Evolutionary conservation across 768 basidiomycete genomes (phyloP), one percentile per base, ranked within the genome.

Genomic region (Russula ochroleuca): DNA sequence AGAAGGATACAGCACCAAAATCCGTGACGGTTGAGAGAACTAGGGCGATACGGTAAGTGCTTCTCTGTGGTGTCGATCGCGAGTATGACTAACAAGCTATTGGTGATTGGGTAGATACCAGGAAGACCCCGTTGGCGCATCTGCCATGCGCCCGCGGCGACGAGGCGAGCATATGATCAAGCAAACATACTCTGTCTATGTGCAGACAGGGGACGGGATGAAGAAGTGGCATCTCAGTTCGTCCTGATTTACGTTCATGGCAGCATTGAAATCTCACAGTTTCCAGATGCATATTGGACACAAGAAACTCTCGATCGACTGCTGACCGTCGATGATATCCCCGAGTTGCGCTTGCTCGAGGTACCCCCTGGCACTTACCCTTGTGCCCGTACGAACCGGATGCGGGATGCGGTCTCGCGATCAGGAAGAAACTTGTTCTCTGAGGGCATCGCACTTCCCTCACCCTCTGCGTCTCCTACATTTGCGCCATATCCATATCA

Each of bases 211-310:
- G 11, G 63, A 56, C 15, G 72, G 72, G 48, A 49, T 67, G 25
- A 68, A 72, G 41, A 77, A 77, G 48, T 77, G 76, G 76, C 76
- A 77, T 52, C 68, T 77, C 19, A 78, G 76, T 78, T 59, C 45
- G 75, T 68, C 17, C 25, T 33, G 8, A 8, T 55, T 55, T 45
- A 48, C 35, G 48, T 25, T 13, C 9, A 23, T 13, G 37, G 38
- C 19, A 25, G 31, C 21, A 21, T 33, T 43, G 51, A 49, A 64
- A 47, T 15, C 50, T 50, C 59, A 53, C 52, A 17, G 40, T 41
- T 53, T 56, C 11, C 68, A 92, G 89, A 90, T 69, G 90, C 90
- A 10, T 92, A 92, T 74, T 90, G 85, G 70, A 88, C 85, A 0
- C 79, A 84, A 47, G 84, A 86, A 35, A 82, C 84, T 0, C 72